Conservation (phyloP, 2,329 filamentous ascomycete species). For the Aspergillus sp. region DNA sequence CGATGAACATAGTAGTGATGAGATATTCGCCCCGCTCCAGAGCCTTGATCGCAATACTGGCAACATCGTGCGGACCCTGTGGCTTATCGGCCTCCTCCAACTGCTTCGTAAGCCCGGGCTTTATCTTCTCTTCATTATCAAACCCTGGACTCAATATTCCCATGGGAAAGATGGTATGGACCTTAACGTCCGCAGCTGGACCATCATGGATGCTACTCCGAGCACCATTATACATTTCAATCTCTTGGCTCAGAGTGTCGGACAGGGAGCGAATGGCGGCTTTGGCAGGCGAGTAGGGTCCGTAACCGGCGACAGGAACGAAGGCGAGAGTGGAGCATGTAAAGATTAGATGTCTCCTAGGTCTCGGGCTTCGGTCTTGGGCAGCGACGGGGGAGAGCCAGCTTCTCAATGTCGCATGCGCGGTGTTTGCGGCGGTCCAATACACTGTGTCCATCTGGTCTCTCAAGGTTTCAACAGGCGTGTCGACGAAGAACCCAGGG, state of each 20-base stretch:
- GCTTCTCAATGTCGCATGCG: conserved; percentile 66
- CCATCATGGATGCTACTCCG: conserved; percentile 35
- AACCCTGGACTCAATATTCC: conserved; percentile 73
- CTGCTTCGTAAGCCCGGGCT: conserved; percentile 70
- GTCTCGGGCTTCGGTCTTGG: conserved; percentile 25
- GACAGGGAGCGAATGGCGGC: conserved; percentile 75
- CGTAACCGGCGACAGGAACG: conserved; percentile 73
- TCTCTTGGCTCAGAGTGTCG: conserved; percentile 76
- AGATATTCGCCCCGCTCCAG: conserved; percentile 76
- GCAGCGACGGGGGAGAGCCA: conserved; percentile 55
- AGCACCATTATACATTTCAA: conserved; percentile 72
- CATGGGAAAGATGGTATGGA: conserved; percentile 78
- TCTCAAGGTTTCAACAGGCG: conserved; percentile 58
- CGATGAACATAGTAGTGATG: conserved; percentile 68
- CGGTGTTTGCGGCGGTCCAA: conserved; percentile 78
- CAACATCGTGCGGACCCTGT: conserved; percentile 73
- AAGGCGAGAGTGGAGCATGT: conserved; percentile 73
- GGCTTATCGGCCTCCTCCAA: conserved; percentile 77
- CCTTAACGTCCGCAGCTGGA: conserved; percentile 60
- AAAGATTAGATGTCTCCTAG: conserved; percentile 70
- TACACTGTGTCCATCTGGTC: conserved; percentile 90
- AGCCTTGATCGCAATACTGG: conserved; percentile 60
- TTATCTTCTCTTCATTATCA: conserved; percentile 67
- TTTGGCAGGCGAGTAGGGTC: conserved; percentile 76
- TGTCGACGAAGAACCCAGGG: conserved; percentile 72